phyloP scores from a whole-genome alignment of 192 early-diverging fungal species.

The Anaeromyces robustus region DNA sequence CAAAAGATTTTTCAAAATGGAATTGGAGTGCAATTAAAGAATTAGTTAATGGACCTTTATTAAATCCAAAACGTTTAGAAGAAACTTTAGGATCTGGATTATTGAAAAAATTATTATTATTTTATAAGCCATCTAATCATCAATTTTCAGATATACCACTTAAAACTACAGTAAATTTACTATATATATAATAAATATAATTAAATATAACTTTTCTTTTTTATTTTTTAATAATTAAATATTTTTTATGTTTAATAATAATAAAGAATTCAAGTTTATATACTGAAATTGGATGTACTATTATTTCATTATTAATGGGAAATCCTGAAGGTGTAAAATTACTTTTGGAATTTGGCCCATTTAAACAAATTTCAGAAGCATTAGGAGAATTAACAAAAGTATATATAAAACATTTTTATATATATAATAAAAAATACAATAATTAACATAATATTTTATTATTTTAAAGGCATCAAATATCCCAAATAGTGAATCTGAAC shows the following conservation, averaged over 20 bases:
- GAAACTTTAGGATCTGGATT: conserved; percentile 57
- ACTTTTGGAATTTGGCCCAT: conserved; percentile 23
- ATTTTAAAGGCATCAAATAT: not conserved
- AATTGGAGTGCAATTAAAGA: conserved; percentile 59
- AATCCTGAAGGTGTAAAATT: conserved; percentile 52
- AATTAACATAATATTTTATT: too few relatives aligned
- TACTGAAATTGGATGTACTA: conserved; percentile 38
- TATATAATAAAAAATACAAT: too few relatives aligned
- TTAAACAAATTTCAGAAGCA: not conserved
- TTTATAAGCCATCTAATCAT: conserved; percentile 53
- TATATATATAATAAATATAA: too few relatives aligned
- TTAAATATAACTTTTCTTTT: too few relatives aligned
- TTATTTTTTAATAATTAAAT: not conserved
- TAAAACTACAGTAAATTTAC: conserved; percentile 1
- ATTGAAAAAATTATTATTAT: conserved; percentile 50
- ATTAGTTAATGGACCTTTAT: conserved; percentile 58
- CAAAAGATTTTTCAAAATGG: conserved; percentile 66
- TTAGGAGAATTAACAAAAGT: not conserved
- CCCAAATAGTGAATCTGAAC: not conserved
- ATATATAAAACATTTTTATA: not conserved
- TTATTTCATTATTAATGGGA: conserved; percentile 44
- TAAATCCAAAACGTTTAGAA: conserved; percentile 55
- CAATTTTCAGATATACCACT: conserved; percentile 50
- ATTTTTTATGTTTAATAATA: conserved; percentile 8
- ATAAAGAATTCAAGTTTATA: not conserved